phyloP scores from a whole-genome alignment of 1,284 basidiomycete genomes.

The Phylloboletellus chloephorus region DNA sequence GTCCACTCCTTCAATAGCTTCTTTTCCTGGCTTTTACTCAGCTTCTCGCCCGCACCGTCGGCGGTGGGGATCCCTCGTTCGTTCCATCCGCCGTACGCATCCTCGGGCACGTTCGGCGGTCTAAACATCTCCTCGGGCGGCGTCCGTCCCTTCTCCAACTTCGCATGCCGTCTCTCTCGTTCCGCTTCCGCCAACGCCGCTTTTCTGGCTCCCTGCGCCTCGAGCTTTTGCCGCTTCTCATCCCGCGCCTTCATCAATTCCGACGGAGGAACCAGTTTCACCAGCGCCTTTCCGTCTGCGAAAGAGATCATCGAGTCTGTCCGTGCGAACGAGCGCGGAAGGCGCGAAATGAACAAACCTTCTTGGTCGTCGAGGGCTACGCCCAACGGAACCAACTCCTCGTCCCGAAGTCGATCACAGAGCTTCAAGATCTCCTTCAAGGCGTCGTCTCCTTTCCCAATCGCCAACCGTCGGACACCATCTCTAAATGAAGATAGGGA shows the following conservation, averaged over 20 bases:
- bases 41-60: constrained; percentile 78
- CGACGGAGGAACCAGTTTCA: constrained; percentile 86
- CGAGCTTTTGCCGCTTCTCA: constrained; percentile 76
- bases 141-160: constrained; percentile 80
- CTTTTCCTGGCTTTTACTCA: constrained; percentile 82
- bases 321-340: background rate
- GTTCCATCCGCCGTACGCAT: constrained; percentile 77
- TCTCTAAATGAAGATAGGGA: constrained; percentile 90
- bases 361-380: constrained; percentile 97
- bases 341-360: constrained; percentile 48
- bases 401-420: constrained; percentile 87
- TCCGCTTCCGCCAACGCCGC: constrained; percentile 69
- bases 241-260: constrained; percentile 82
- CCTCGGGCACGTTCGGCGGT: constrained; percentile 69
- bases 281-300: constrained; percentile 86
- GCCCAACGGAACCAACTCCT: constrained; percentile 87
- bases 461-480: constrained; percentile 79
- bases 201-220: constrained; percentile 81
- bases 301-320: constrained; percentile 2
- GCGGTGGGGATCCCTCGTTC: constrained; percentile 80
- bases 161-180: constrained; percentile 72
- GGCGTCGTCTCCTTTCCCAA: constrained; percentile 60
- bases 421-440: constrained; percentile 76
- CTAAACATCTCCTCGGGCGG: constrained; percentile 80
- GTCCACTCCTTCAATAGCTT: constrained; percentile 77